A percentile compares a stretch with the other conserved stretches of the same genome.
Evolutionary conservation across 148 eudicot species (phyloP).

Genomic region (Diospyros lotus): DNA sequence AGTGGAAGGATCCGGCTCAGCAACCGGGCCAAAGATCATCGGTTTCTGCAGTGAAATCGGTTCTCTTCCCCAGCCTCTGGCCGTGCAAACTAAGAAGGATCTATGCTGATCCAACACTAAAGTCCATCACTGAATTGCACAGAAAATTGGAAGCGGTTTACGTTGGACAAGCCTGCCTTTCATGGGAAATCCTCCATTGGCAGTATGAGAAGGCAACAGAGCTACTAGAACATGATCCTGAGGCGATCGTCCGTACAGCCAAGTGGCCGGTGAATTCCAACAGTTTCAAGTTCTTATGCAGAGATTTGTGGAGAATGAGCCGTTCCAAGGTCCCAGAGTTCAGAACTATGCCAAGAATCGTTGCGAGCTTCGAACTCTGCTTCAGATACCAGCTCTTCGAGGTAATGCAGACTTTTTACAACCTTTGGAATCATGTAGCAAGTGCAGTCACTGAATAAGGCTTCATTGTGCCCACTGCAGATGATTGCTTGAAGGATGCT

Average conservation of each 20-base stretch:
- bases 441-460: neutral
- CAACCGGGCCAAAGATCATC: slow-evolving; percentile 40
- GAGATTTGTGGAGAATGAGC: slow-evolving; percentile 78
- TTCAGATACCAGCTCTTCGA: slow-evolving; percentile 75
- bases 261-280: slow-evolving; percentile 68
- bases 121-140: slow-evolving; percentile 48
- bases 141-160: slow-evolving; percentile 64
- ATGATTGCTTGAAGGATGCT: slow-evolving; percentile 46
- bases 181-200: slow-evolving; percentile 94
- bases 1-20: slow-evolving; percentile 54
- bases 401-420: slow-evolving; percentile 28
- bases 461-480: slow-evolving; percentile 28
- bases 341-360: slow-evolving; percentile 60
- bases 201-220: slow-evolving; percentile 51
- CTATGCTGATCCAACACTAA: slow-evolving; percentile 54
- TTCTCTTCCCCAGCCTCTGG: slow-evolving; percentile 45
- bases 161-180: slow-evolving; percentile 73
- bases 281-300: slow-evolving; percentile 78
- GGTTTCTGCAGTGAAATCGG: slow-evolving; percentile 41
- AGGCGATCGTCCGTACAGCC: slow-evolving; percentile 45
- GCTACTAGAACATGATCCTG: slow-evolving; percentile 42
- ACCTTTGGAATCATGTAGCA: neutral
- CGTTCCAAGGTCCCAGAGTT: slow-evolving; percentile 67
- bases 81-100: slow-evolving; percentile 47
- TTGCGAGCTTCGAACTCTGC: slow-evolving; percentile 37